Base-by-base conservation (phyloP, 2,329 filamentous ascomycete genomes). In the Colletotrichum eleusines region DNA sequence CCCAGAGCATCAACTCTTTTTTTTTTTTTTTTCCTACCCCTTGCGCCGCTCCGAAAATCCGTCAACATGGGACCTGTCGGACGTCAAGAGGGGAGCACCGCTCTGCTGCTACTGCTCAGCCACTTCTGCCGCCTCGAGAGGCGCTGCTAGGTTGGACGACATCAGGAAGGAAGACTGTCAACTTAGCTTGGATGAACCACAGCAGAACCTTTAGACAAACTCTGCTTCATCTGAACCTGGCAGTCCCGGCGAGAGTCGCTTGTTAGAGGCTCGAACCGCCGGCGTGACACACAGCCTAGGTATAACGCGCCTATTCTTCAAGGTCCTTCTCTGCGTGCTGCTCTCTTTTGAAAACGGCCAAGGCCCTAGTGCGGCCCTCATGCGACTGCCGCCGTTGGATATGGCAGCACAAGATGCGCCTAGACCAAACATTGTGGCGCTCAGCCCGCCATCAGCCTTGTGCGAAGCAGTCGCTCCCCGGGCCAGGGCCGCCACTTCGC, bases 351-450 rank as follows among this genome's bases (percentile, higher is more conserved):
- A 51, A 62, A 57, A 58, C 63, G 42, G 26, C 33, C 44, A 31
- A 38, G 44, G 40, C 40, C 42, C n/a, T 71, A 59, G 46, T 11
- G 31, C 58, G 50, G 58, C 23, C 53, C 64, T 46, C 64, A 38
- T 71, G 64, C 53, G 59, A 59, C 58, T 51, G 58, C 64, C 53
- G 69, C 65, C 28, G 40, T 63, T 51, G 62, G 40, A 59, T 33
- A 58, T 63, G 46, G 44, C 48, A 53, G 31, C 57, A 31, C 51
- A 18, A 53, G 57, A 61, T 50, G 42, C 31, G 63, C 68, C 63
- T 44, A 63, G 63, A 51, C 51, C 6, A 20, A 42, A 51, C 23
- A 40, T n/a, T 53, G 42, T 38, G 38, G 28, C 18, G n/a, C 42
- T 38, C n/a, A 44, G 51, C 40, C n/a, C 51, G 62, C 38, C 51